Evolutionary conservation across 1,284 basidiomycete species (phyloP), one percentile per base, ranked within the genome.

Genomic region (Apiotrichum akiyoshidainum): DNA sequence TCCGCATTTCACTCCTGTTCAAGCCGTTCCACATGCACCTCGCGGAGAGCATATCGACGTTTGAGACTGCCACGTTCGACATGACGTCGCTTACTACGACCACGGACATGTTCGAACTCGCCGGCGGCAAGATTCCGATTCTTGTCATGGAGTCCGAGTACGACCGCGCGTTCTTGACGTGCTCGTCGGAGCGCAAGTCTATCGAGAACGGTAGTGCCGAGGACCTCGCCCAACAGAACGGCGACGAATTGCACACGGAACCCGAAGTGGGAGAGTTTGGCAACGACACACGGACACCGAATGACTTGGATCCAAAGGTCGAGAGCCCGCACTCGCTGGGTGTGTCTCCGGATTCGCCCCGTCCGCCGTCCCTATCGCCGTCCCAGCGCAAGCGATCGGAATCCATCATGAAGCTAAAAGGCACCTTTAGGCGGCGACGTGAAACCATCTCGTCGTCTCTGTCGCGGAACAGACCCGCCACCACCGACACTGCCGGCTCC

Each of bases 1-100:
- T 78, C 16, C 72, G 77, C 9, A 52, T 79, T 5, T 77, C 75
- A 1, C 65, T 78, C 7, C 67, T 79, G 0, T 79, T 76, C 73
- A 78, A 78, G 60, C 71, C 78, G 1, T 56, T 79, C 41, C 76
- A 78, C 48, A 71, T 78, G 33, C 44, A 58, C 22, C 63, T 79
- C 5, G 74, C 76, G 1, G 58, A 54, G 1, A 65, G 67, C 13
- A 58, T 76, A 21, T 71, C 71, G 7, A 70, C 72, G 10, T 78
- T 65, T 63, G 78, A 79, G 48, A 62, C 73, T 0, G 71, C 71
- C 6, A 75, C 77, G 7, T 63, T 77, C 22, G 68, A 72, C 34
- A 51, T 79, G 35, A 66, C 62, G 8, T 58, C 61, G 11, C 42
- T 75, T 13, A 52, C 68, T 1, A 66, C 68, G 2, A 68, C 61